These are phyloP conservation scores for Sclerotinia nivalis DNA, from an alignment of 2,329 filamentous ascomycete genomes.

Conservation along the genomic window DNA sequence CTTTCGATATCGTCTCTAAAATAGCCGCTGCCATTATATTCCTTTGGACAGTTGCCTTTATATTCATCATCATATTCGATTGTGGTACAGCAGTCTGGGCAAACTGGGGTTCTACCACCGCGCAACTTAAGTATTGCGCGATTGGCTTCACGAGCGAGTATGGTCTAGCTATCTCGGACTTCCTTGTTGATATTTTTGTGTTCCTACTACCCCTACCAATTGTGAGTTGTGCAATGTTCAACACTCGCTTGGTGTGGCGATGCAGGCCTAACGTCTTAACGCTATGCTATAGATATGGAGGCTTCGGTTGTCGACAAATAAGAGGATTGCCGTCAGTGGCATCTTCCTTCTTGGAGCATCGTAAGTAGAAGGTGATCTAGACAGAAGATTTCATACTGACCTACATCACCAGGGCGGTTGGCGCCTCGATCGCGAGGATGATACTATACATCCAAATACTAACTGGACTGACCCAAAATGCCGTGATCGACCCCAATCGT, in stretches of 20 bases:
- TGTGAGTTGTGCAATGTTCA: background rate
- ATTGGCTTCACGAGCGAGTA: background rate
- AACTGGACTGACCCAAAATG: background rate
- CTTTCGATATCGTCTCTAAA: no score
- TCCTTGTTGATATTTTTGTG: background rate
- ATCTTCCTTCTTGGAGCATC: background rate
- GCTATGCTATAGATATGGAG: background rate
- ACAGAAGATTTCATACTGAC: background rate
- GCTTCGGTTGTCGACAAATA: background rate
- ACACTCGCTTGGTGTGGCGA: background rate
- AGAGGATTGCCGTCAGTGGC: background rate
- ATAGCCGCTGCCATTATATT: no score
- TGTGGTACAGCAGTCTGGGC: slow-evolving; percentile 3
- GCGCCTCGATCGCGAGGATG: background rate
- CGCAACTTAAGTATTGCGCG: background rate
- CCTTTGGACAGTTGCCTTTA: no score
- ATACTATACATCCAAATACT: background rate
- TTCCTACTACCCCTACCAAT: background rate
- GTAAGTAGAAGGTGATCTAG: background rate
- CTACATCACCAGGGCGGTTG: background rate
- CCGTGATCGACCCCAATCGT: background rate
- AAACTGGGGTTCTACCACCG: background rate
- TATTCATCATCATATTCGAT: background rate
- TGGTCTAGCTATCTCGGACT: background rate
- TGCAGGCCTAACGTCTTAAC: background rate